Evolutionary conservation across 495 filamentous ascomycete species (phyloP).

Genomic region (Xylona heveae): DNA sequence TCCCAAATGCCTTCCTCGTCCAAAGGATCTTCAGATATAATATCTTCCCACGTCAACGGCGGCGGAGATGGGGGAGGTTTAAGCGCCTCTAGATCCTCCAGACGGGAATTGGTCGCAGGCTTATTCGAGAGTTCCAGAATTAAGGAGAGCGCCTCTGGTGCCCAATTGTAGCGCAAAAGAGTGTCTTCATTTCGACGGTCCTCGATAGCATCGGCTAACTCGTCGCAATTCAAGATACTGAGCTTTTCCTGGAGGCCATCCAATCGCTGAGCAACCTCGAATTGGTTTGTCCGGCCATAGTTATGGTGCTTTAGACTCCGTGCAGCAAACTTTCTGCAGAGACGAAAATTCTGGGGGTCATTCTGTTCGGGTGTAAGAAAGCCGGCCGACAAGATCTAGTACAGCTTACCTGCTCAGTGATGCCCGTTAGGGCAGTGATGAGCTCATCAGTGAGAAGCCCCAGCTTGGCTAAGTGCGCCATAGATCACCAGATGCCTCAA

Average conservation of each 20-base stretch:
- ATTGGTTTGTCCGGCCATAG: conserved; percentile 67
- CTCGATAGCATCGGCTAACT: conserved; percentile 55
- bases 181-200: conserved; percentile 38
- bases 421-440: conserved; percentile 18
- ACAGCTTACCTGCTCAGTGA: conserved; percentile 8
- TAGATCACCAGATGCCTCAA: too few species aligned
- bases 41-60: conserved; percentile 48
- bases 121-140: conserved; percentile 66
- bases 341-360: conserved; percentile 24
- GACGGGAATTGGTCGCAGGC: conserved; percentile 44
- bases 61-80: conserved; percentile 20
- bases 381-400: conserved; percentile 2
- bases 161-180: conserved; percentile 29
- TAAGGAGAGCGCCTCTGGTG: conserved; percentile 61
- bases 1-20: conserved; percentile 59
- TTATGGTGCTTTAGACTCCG: conserved; percentile 33
- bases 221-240: conserved; percentile 52
- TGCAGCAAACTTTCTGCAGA: conserved; percentile 24
- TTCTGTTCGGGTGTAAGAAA: conserved; percentile 10
- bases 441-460: conserved; percentile 32
- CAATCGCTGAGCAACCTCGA: conserved; percentile 51
- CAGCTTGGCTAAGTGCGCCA: conserved; percentile 27
- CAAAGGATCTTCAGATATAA: conserved; percentile 51
- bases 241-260: conserved; percentile 81
- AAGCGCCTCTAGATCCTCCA: conserved; percentile 36